These are phyloP conservation scores for Saccharomyces paradoxus DNA, from an alignment of 805 yeast genomes.

Conservation along the genomic window DNA sequence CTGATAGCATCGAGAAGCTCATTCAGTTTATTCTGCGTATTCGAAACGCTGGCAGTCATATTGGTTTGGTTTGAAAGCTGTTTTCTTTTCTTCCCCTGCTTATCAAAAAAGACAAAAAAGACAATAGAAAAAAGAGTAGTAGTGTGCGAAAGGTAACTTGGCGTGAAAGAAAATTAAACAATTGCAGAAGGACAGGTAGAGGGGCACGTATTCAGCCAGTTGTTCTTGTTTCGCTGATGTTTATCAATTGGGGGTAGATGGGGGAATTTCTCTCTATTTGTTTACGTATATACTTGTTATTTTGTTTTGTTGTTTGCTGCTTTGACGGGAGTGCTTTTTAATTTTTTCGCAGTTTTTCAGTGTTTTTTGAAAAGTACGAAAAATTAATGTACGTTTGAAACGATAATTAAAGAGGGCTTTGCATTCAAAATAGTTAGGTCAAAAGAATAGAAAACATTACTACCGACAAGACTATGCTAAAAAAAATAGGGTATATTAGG, in stretches of 20 bases:
- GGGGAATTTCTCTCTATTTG: neutral
- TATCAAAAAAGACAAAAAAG: neutral
- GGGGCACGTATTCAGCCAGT: neutral
- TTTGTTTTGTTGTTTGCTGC: neutral
- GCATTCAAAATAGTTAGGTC: neutral
- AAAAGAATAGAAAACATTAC: neutral
- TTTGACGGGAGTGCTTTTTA: neutral
- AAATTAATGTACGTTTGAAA: neutral
- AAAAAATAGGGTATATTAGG: neutral
- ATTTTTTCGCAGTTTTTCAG: neutral
- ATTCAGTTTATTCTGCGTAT: constrained; percentile 38
- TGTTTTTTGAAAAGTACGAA: neutral
- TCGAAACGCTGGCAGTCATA: constrained; percentile 18
- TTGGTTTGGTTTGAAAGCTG: neutral
- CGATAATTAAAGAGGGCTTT: neutral
- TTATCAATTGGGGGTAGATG: neutral
- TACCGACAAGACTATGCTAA: neutral
- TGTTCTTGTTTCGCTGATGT: neutral
- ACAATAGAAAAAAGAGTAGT: neutral
- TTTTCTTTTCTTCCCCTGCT: neutral
- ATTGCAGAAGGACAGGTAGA: neutral
- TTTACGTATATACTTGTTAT: neutral
- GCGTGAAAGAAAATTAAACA: neutral
- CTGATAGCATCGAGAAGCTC: constrained; percentile 88
- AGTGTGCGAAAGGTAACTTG: neutral